A percentile compares a stretch with the other conserved stretches of the same genome.
phyloP scores from a whole-genome alignment of 768 basidiomycete genomes.

The Mycena venus region DNA sequence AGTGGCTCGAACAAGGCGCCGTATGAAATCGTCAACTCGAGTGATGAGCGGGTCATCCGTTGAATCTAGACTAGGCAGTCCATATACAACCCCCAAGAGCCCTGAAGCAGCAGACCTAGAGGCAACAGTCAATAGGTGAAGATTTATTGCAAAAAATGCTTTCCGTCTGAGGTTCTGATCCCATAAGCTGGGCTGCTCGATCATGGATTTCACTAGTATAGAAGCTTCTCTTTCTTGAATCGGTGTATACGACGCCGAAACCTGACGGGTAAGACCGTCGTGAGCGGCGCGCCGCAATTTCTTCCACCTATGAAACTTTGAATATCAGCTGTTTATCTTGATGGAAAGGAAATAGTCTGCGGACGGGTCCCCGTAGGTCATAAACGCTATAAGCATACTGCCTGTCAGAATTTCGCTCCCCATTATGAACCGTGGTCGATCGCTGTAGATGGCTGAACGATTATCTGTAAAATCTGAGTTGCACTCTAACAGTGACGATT shows the following conservation, averaged over 20 bases:
- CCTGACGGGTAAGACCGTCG: background rate
- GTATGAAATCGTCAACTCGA: background rate
- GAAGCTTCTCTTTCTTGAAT: background rate
- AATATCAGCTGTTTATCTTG: background rate
- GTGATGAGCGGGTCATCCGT: background rate
- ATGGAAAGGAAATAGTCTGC: background rate
- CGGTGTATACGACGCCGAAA: background rate
- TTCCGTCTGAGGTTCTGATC: background rate
- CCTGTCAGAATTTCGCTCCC: background rate
- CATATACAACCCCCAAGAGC: background rate
- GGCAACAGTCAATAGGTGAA: background rate
- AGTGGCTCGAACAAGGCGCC: slow-evolving; percentile 45
- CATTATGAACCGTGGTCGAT: slow-evolving; percentile 1
- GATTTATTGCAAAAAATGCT: background rate
- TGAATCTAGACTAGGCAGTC: background rate
- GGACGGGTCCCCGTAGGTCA: background rate
- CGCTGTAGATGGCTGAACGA: slow-evolving; percentile 8
- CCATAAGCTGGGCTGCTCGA: background rate
- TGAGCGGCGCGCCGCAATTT: slow-evolving; percentile 10
- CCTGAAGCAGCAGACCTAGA: background rate
- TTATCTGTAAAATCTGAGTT: background rate
- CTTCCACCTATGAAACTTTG: background rate
- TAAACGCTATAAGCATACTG: background rate
- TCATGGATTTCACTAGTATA: background rate
- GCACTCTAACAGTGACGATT: background rate